These are phyloP conservation scores for Tetrapisispora pingtungensis DNA, from an alignment of 805 yeast species.

Conservation along the genomic window DNA sequence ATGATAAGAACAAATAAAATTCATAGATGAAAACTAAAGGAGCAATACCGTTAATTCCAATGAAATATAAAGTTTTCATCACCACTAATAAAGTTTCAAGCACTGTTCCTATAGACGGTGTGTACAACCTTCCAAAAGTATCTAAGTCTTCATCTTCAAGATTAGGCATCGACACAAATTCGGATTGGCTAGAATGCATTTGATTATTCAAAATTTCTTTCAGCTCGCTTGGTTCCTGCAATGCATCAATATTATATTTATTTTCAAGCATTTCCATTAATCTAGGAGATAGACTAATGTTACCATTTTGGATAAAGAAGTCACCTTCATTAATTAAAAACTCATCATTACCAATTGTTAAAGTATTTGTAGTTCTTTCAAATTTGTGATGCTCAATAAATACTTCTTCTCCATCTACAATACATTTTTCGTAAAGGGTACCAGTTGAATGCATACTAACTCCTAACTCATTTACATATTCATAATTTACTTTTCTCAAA, in stretches of 20 bases:
- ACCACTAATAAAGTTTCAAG: not conserved
- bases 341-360: conserved; percentile 5
- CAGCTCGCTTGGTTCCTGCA: not conserved
- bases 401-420: conserved; percentile 16
- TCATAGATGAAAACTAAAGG: conserved; percentile 2
- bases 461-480: conserved; percentile 13
- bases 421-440: conserved; percentile 15
- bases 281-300: conserved; percentile 11
- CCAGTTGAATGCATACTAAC: conserved; percentile 10
- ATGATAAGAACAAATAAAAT: not conserved
- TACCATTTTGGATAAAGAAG: conserved; percentile 8
- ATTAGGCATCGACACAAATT: not conserved
- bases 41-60: conserved; percentile 1
- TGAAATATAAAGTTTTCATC: not conserved
- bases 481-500: not conserved
- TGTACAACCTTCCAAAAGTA: not conserved
- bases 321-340: conserved; percentile 12
- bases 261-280: conserved; percentile 10
- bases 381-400: conserved; percentile 15
- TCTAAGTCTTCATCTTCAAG: not conserved
- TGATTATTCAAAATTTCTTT: not conserved
- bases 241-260: conserved; percentile 2
- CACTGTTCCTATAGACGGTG: not conserved
- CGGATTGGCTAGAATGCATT: not conserved
- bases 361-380: conserved; percentile 6